phyloP scores from a whole-genome alignment of 1,139 yeast genomes.

The Pichia sp. region DNA sequence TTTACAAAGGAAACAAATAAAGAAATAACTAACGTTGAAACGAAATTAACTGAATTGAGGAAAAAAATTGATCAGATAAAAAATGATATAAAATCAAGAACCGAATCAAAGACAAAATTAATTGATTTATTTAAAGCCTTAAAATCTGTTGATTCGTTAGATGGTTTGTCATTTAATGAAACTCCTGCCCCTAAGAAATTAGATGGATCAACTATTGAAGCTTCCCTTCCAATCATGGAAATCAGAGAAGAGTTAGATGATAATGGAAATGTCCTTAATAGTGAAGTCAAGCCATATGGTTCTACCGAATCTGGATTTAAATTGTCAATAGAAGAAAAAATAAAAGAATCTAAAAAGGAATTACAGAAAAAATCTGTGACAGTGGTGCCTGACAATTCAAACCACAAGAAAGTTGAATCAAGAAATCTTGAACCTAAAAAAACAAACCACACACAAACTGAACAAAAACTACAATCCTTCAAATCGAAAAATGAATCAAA shows the following conservation, averaged over 20 bases:
- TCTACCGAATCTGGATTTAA: constrained; percentile 11
- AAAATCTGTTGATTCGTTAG: constrained; percentile 18
- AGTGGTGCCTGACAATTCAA: too few relatives aligned
- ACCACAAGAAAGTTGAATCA: too few relatives aligned
- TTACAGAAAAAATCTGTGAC: constrained; percentile 48
- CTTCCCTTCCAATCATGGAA: constrained; percentile 68
- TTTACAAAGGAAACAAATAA: constrained; percentile 28
- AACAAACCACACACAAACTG: too few relatives aligned
- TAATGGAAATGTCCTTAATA: constrained; percentile 54
- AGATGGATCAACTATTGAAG: too few relatives aligned
- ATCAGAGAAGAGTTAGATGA: constrained; percentile 83
- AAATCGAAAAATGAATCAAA: too few relatives aligned
- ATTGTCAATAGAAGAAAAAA: constrained; percentile 5
- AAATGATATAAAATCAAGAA: constrained; percentile 40
- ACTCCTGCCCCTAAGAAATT: too few relatives aligned
- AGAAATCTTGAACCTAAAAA: too few relatives aligned
- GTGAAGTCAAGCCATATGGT: constrained; percentile 32
- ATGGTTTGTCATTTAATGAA: neutral
- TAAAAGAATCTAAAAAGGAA: constrained; percentile 31
- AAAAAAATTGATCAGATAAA: constrained; percentile 36
- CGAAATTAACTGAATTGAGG: constrained; percentile 35
- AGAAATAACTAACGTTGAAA: constrained; percentile 41
- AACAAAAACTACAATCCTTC: too few relatives aligned
- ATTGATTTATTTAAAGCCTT: constrained; percentile 30
- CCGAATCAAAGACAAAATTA: constrained; percentile 33